These are phyloP conservation scores for Hyaloperonospora arabidopsidis DNA, from an alignment of 352 stramenopile genomes.

Conservation along the genomic window DNA sequence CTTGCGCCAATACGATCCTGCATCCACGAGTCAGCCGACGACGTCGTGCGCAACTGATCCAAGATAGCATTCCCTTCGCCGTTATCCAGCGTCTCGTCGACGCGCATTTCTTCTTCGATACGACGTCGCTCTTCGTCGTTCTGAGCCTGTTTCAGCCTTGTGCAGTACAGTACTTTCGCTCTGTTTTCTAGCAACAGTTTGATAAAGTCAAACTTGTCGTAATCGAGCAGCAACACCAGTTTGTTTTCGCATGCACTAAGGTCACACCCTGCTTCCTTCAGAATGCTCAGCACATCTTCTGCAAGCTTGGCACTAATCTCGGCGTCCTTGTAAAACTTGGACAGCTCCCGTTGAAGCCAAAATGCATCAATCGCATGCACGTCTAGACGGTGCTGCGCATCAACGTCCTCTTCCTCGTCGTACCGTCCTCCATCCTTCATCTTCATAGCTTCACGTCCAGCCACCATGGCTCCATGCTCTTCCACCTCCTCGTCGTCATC, in stretches of 20 bases:
- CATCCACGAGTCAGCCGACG: constrained; percentile 91
- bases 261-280: constrained; percentile 59
- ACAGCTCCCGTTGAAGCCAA: constrained; percentile 95
- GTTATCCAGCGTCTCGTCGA: constrained; percentile 64
- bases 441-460: constrained; percentile 46
- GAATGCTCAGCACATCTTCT: constrained; percentile 82
- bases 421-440: constrained; percentile 68
- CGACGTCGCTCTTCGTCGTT: constrained; percentile 84
- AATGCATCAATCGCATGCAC: constrained; percentile 97
- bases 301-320: constrained; percentile 88
- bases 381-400: constrained; percentile 76
- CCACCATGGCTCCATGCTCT: constrained; percentile 19
- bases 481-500: constrained; percentile 66
- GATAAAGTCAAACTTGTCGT: constrained; percentile 99
- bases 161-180: constrained; percentile 94
- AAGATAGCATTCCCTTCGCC: constrained; percentile 88
- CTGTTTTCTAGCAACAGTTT: constrained; percentile 95
- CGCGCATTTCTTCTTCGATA: constrained; percentile 88
- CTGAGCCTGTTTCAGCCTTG: constrained; percentile 93
- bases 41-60: constrained; percentile 84
- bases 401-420: constrained; percentile 53
- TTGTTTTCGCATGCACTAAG: constrained; percentile 93
- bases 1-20: constrained; percentile 86
- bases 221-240: constrained; percentile 94
- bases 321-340: constrained; percentile 93